A percentile compares a stretch with the other conserved stretches of the same genome.
These are phyloP conservation scores for Aspergillus caelatus DNA, from an alignment of 2,329 filamentous ascomycete genomes.

Conservation along the genomic window DNA sequence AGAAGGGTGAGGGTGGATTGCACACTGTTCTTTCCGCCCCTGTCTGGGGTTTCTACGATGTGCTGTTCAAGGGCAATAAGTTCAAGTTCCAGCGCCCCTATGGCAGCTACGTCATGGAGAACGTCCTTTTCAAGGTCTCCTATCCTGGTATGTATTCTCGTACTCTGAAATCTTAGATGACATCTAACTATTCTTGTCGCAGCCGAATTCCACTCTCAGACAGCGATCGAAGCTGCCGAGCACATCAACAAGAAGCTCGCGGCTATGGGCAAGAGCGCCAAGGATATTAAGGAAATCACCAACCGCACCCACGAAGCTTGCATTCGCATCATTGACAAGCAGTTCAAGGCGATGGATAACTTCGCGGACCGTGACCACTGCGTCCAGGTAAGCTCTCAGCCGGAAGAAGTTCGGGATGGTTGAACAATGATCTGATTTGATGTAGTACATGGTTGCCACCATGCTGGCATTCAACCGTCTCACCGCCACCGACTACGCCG, in stretches of 20 bases:
- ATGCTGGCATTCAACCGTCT: conserved; percentile 97
- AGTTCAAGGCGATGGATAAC: conserved; percentile 99
- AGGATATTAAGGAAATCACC: conserved; percentile 88
- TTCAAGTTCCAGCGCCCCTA: conserved; percentile 97
- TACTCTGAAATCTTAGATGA: neutral
- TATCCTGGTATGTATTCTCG: conserved; percentile 76
- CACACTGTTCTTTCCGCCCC: conserved; percentile 91
- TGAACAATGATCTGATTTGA: conserved; percentile 23
- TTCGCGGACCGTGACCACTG: conserved; percentile 99
- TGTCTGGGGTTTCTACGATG: conserved; percentile 98
- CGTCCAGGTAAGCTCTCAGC: conserved; percentile 66
- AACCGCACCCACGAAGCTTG: conserved; percentile 98
- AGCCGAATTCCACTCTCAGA: conserved; percentile 98
- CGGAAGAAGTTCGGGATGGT: neutral
- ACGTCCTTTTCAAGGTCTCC: conserved; percentile 99
- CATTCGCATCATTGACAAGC: conserved; percentile 99
- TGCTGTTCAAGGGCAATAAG: conserved; percentile 92
- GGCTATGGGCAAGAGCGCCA: conserved; percentile 82
- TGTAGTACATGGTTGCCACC: conserved; percentile 87
- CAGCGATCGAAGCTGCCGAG: conserved; percentile 91
- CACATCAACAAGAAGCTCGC: conserved; percentile 83
- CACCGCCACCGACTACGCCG: conserved; percentile 89
- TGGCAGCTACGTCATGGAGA: conserved; percentile 99
- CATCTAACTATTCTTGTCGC: conserved; percentile 12
- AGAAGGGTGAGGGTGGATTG: conserved; percentile 87